phyloP scores from a whole-genome alignment of 1,139 yeast genomes.

The Saccharomyces pastorianus region DNA sequence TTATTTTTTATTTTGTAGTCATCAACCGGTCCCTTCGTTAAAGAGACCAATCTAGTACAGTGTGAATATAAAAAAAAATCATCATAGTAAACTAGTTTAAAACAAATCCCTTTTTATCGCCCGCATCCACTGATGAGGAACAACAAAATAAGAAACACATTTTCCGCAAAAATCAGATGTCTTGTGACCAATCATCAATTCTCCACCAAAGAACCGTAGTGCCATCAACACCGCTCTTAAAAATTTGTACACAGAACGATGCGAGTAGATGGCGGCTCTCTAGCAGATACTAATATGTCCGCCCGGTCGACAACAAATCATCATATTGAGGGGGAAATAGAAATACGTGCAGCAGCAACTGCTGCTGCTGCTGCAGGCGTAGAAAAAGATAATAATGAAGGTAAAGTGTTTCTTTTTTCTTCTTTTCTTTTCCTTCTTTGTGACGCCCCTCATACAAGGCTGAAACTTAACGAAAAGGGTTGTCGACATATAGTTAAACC shows the following conservation, averaged over 20 bases:
- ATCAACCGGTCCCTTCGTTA: conserved; percentile 22
- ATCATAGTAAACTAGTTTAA: conserved; percentile 16
- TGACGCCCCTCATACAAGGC: conserved; percentile 33
- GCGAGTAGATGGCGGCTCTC: conserved; percentile 20
- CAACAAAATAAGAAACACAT: conserved; percentile 4
- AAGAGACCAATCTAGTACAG: conserved; percentile 31
- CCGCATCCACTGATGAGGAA: conserved; percentile 1
- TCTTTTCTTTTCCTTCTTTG: background rate
- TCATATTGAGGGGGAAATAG: conserved; percentile 17
- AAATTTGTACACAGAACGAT: conserved; percentile 32
- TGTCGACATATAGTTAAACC: conserved; percentile 31
- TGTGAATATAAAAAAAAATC: conserved; percentile 32
- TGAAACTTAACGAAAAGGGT: conserved; percentile 34
- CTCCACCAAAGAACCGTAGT: conserved; percentile 20
- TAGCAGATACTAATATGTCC: conserved; percentile 33
- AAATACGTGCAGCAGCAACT: background rate
- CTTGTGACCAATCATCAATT: conserved; percentile 36
- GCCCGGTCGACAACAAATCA: conserved; percentile 36
- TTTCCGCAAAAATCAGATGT: conserved; percentile 27
- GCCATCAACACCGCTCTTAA: conserved; percentile 24
- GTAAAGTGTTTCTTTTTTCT: background rate
- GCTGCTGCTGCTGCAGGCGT: background rate
- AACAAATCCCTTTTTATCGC: background rate
- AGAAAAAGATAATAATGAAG: conserved; percentile 3
- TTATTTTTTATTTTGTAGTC: conserved; percentile 31